Percentiles rank a stretch among this genome's conserved stretches.
These are phyloP conservation scores for Onygenales sp. DNA, from an alignment of 2,329 filamentous ascomycete genomes.

Conservation along the genomic window DNA sequence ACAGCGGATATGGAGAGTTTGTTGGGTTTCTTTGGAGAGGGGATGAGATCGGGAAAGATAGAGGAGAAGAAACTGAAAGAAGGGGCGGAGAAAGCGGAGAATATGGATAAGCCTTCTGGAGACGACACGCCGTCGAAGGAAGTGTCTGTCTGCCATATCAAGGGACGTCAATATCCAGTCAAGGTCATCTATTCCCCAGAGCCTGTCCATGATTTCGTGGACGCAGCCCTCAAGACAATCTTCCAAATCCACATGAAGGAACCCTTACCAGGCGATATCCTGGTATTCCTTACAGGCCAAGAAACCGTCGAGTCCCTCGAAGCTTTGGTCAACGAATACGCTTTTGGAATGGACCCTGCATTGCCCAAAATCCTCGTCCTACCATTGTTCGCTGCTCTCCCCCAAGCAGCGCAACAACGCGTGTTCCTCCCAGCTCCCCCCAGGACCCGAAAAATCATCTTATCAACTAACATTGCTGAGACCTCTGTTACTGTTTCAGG, in stretches of 20 bases:
- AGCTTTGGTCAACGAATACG: slow-evolving; percentile 70
- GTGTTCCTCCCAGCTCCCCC: slow-evolving; percentile 70
- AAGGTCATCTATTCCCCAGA: slow-evolving; percentile 63
- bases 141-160: slow-evolving; percentile 57
- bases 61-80: not conserved
- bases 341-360: slow-evolving; percentile 60
- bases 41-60: slow-evolving; percentile 10
- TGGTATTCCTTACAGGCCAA: slow-evolving; percentile 87
- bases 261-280: slow-evolving; percentile 83
- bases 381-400: slow-evolving; percentile 82
- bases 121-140: slow-evolving; percentile 14
- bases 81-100: slow-evolving; percentile 4
- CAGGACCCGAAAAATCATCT: slow-evolving; percentile 75
- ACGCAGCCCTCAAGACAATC: slow-evolving; percentile 69
- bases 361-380: slow-evolving; percentile 60
- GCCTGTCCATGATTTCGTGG: slow-evolving; percentile 71
- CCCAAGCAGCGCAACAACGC: slow-evolving; percentile 73
- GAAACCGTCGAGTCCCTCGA: slow-evolving; percentile 83
- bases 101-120: not conserved
- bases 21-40: slow-evolving; percentile 58
- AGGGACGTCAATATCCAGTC: slow-evolving; percentile 82
- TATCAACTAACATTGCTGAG: slow-evolving; percentile 97
- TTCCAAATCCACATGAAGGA: slow-evolving; percentile 82
- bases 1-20: slow-evolving; percentile 82
- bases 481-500: slow-evolving; percentile 94